Evolutionary conservation across 441 rosid genomes (phyloP), one percentile per base, ranked within the genome.

Genomic region (Biscutella laevigata): DNA sequence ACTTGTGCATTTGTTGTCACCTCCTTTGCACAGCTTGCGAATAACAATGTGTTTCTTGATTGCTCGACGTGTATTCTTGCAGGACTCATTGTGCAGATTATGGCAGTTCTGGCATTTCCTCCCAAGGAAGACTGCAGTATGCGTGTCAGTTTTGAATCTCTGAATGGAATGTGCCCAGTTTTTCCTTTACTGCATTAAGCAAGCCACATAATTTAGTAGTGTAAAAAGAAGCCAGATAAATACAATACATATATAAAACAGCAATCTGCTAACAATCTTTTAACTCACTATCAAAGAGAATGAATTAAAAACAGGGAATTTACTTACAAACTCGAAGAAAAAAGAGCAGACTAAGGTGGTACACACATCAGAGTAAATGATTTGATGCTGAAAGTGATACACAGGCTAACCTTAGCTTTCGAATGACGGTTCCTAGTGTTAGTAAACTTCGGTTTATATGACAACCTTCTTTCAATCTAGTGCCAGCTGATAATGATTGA

Each of bases 1-100:
- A 86, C 83, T 61, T 81, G 81, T 47, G 91, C 91, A 73, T 79
- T 83, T 37, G 86, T 86, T 28, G 78, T 51, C 68, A 86, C 88
- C 65, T 81, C 95, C 66, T 86, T 83, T 14, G 95, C 95, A 69
- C 88, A 79, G 64, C 86, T 79, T 33, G 95, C 91, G 49, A 86
- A 86, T 72, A 83, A 63, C 61, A 86, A 78, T 29, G 88, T 83
- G 62, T 86, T 86, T 66, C 91, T 73, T 53, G 95, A 79, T 71
- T 86, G 95, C 66, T 86, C 91, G 40, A 76, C 81, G 57, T 86
- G 87, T 54, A 61, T 53, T 70, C 82, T 64, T 37, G 91, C 88
- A 47, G 91, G 88, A 71, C 88, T 83, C 74, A 79, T 56, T 35
- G 88, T 83, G 51, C 95, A 81, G 43, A 86, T 79, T 60, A 86